phyloP scores from a whole-genome alignment of 2,329 filamentous ascomycete genomes.

The Exophiala sp. region DNA sequence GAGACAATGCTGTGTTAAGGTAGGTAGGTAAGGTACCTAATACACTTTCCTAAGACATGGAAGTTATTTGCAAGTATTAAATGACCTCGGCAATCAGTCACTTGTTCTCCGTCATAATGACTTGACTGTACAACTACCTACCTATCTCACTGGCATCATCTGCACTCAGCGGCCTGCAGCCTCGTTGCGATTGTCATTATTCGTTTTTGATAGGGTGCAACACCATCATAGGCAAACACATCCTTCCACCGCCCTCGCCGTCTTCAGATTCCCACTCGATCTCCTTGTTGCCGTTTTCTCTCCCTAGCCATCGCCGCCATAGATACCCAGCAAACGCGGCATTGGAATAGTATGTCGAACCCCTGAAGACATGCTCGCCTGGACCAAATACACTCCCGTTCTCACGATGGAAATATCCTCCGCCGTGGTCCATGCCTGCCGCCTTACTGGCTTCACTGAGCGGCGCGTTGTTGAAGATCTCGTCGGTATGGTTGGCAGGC shows the following conservation, averaged over 20 bases:
- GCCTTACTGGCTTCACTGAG: slow-evolving; percentile 47
- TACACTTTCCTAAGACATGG: no score
- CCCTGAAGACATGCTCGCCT: slow-evolving; percentile 49
- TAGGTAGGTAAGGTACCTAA: no score
- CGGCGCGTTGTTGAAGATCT: slow-evolving; percentile 50
- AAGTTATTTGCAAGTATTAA: no score
- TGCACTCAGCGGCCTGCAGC: no score
- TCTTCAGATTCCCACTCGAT: slow-evolving; percentile 20
- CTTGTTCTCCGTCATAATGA: no score
- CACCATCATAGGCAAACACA: slow-evolving; percentile 30
- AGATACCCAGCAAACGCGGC: slow-evolving; percentile 49
- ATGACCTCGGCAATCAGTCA: no score
- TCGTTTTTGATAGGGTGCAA: slow-evolving; percentile 29
- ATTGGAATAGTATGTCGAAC: slow-evolving; percentile 51
- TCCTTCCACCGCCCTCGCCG: slow-evolving; percentile 21
- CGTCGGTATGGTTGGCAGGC: slow-evolving; percentile 50
- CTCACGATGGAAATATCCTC: slow-evolving; percentile 32
- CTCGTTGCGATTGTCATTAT: slow-evolving; percentile 5
- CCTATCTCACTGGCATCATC: no score
- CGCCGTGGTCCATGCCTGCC: slow-evolving; percentile 37
- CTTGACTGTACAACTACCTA: no score
- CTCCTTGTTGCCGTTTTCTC: slow-evolving; percentile 25
- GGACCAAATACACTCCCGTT: slow-evolving; percentile 47
- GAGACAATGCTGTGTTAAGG: no score
- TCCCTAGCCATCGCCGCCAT: slow-evolving; percentile 52